phyloP scores from a whole-genome alignment of 495 filamentous ascomycete species.

The Sporormia fimetaria region DNA sequence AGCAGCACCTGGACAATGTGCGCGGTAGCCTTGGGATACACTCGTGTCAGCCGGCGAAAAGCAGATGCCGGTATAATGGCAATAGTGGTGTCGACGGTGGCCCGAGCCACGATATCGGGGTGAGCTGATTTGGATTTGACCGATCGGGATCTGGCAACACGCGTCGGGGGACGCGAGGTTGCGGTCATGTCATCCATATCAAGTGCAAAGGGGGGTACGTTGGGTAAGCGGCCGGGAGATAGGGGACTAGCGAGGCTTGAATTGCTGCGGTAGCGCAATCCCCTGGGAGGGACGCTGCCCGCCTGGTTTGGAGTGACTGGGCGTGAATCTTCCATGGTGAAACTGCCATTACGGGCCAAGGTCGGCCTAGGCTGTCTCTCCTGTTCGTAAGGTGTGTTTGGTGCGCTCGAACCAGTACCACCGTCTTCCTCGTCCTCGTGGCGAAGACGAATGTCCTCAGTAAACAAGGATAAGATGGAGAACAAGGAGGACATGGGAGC shows the following conservation, averaged over 20 bases:
- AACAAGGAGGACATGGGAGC: conserved; percentile 98
- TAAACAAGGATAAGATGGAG: conserved; percentile 92
- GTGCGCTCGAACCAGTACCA: conserved; percentile 22
- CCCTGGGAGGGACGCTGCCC: conserved; percentile 12
- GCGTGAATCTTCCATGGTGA: conserved; percentile 14
- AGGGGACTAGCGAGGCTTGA: conserved; percentile 24
- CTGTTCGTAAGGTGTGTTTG: conserved; percentile 9
- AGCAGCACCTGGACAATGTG: conserved; percentile 97
- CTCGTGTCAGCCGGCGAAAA: conserved; percentile 82
- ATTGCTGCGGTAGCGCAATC: conserved; percentile 18
- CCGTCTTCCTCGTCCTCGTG: conserved; percentile 50
- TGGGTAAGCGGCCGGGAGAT: conserved; percentile 29
- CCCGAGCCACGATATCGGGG: conserved; percentile 90
- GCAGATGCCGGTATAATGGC: conserved; percentile 95
- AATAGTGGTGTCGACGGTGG: conserved; percentile 96
- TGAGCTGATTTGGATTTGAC: conserved; percentile 66
- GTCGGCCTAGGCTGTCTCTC: conserved; percentile 2
- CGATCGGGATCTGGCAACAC: conserved; percentile 24
- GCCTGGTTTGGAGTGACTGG: conserved; percentile 14
- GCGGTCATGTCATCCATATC: conserved; percentile 33
- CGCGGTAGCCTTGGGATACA: conserved; percentile 91
- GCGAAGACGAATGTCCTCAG: conserved; percentile 78
- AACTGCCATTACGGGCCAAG: conserved; percentile 5
- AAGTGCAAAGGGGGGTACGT: conserved; percentile 65
- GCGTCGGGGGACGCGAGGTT: conserved; percentile 2